Conservation (phyloP, 179 eudicot genomes). For the Amaranthus tricolor region DNA sequence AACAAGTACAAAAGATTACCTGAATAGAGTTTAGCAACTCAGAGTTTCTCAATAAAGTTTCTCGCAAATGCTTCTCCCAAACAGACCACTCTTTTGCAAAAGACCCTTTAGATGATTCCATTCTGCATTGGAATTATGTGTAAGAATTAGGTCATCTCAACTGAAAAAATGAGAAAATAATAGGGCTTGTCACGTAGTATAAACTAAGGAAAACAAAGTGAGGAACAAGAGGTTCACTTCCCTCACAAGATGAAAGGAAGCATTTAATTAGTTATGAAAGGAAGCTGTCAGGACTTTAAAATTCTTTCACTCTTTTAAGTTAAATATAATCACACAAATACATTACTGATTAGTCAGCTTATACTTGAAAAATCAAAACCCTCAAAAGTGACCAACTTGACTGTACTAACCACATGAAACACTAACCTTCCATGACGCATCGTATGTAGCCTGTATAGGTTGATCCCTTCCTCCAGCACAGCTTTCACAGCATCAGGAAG, state of each 20-base stretch:
- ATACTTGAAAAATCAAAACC: background rate
- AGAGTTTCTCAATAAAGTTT: constrained; percentile 45
- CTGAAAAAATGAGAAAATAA: background rate
- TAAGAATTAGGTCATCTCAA: background rate
- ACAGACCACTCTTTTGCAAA: constrained; percentile 74
- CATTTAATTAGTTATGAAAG: background rate
- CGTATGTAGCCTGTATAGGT: constrained; percentile 65
- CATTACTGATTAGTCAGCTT: background rate
- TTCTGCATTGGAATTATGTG: constrained; percentile 31
- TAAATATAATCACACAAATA: background rate
- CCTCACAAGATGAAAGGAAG: too few species aligned
- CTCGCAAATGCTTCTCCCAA: constrained; percentile 81
- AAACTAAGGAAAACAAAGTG: constrained; percentile 2
- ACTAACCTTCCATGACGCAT: constrained; percentile 73
- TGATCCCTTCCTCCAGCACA: constrained; percentile 78
- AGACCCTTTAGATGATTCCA: constrained; percentile 82
- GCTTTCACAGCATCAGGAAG: constrained; percentile 69
- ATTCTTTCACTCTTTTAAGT: background rate
- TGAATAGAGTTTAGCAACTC: constrained; percentile 70
- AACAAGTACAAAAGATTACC: constrained; percentile 28
- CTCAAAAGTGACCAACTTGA: constrained; percentile 1
- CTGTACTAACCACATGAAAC: background rate
- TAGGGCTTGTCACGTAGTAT: background rate
- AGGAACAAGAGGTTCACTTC: background rate
- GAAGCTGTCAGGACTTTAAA: background rate